Base-by-base conservation (phyloP, 805 yeast species). In the Yarrowia hollandica region DNA sequence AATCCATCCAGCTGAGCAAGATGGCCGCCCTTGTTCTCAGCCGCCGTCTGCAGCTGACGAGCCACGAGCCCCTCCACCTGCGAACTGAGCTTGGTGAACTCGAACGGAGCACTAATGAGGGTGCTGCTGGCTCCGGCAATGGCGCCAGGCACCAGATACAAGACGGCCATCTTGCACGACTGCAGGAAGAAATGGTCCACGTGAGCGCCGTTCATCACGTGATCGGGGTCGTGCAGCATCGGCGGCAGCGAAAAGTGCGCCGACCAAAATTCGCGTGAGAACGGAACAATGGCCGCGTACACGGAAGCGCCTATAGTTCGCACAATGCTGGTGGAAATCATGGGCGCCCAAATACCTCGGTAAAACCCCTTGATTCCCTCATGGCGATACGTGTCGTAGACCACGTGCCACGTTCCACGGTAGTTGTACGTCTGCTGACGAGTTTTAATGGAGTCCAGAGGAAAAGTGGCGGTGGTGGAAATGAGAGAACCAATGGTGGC, bases 401-500 rank as follows among this genome's bases (percentile, higher is more conserved):
- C 73, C 67, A 95, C 88, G 59, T 81, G 82, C 55, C 76, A 69
- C 23, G 84, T 78, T 54, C 81, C 77, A 14, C 74, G 73, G 72
- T 82, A 88, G 58, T 79, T 76, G 63, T 87, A 85, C 0, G 95
- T 86, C 69, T 89, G 96, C 83, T 87, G 84, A 61, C 96, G 75
- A 0, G 96, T 90, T 70, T 89, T 89, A 61, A 90, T 76, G n/a
- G 94, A 85, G 68, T 89, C 96, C 52, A 89, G 71, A 0, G 96
- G 96, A 66, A 84, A 89, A 16, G 94, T 95, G n/a, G 83, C 78
- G 3, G 82, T 74, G 1, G 90, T 85, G 16, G 90, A 78, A 11
- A 79, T 70, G 39, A 85, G 70, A 0, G 90, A 84, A 1, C 91
- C 75, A 0, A 82, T 71, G 64, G 83, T 86, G 0, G 94, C 88